These are phyloP conservation scores for Mortierella sp. DNA, from an alignment of 371 early-diverging fungal species.

Conservation along the genomic window DNA sequence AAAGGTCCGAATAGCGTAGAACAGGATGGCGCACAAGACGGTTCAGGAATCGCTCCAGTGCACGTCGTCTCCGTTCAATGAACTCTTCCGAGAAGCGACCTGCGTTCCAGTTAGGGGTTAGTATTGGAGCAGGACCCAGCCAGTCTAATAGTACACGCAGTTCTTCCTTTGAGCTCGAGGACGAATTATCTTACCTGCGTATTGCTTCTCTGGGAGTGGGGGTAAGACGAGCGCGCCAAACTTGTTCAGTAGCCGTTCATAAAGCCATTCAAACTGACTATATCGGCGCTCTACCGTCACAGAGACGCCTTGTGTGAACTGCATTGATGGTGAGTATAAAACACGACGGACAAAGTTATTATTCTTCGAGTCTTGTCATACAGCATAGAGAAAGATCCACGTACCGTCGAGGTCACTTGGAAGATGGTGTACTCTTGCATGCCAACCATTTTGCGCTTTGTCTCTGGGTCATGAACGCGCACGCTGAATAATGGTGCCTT, in stretches of 20 bases:
- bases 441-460: constrained; percentile 53
- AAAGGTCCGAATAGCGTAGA: constrained; percentile 56
- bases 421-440: constrained; percentile 59
- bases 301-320: constrained; percentile 55
- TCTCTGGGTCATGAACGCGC: constrained; percentile 57
- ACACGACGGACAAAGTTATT: too few relatives aligned
- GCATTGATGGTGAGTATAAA: too few relatives aligned
- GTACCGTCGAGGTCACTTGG: constrained; percentile 58
- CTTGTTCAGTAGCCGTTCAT: constrained; percentile 51
- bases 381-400: background rate
- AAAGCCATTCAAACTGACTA: constrained; percentile 60
- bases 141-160: too few relatives aligned
- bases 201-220: constrained; percentile 58
- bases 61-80: constrained; percentile 56
- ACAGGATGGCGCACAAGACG: constrained; percentile 58
- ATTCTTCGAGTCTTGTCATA: too few relatives aligned
- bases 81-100: constrained; percentile 61
- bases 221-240: constrained; percentile 57
- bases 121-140: background rate
- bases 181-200: constrained; percentile 47
- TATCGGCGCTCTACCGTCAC: constrained; percentile 59
- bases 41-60: constrained; percentile 56
- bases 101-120: background rate
- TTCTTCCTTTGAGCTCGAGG: too few relatives aligned
- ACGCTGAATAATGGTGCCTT: constrained; percentile 55